Evolutionary conservation across 257 asterid species (phyloP), one percentile per base, ranked within the genome.

Genomic region (Craterostigma plantagineum): DNA sequence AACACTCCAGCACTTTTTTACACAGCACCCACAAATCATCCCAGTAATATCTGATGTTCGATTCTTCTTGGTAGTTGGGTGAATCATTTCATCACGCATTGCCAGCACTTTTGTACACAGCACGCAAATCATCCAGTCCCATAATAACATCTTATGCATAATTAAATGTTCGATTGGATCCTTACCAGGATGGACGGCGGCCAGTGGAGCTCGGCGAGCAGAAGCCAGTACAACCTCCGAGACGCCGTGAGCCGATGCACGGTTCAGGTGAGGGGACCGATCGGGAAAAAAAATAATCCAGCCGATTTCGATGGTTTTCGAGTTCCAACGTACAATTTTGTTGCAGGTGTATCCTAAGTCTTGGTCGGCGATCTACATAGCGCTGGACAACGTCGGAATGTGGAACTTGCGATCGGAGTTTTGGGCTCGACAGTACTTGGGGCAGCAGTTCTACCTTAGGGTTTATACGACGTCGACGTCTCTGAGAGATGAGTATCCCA

Each of bases 381-480:
- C 93, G 0, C 67, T 83, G 0, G 93, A 79, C 80, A 83, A 83
- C 27, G 93, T 76, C 15, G 95, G 95, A 40, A 82, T 78, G 95
- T 82, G 95, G 95, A 70, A 82, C 67, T 39, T 82, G 63, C 73
- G 95, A 40, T 54, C 91, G 0, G 95, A 82, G 66, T 58, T 49
- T 38, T 82, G 95, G 95, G 95, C 81, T 8, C 58, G 95, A 38
- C 95, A 82, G 43, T 82, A 82, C 66, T 61, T 82, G 0, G 95
- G 95, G 45, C 95, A 82, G 42, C 95, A 82, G 55, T 50, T 79
- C 14, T 82, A 82, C 33, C 42, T 82, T 47, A 62, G 77, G 54
- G 95, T 82, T 38, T 82, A 62, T 58, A 82, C 95, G 10, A 0
- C 69, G 9, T 78, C 95, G 27, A 78, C 69, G 4, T 82, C 95